Conservation (phyloP, 78 protist genomes). For the Blattamonas nauphoetae region DNA sequence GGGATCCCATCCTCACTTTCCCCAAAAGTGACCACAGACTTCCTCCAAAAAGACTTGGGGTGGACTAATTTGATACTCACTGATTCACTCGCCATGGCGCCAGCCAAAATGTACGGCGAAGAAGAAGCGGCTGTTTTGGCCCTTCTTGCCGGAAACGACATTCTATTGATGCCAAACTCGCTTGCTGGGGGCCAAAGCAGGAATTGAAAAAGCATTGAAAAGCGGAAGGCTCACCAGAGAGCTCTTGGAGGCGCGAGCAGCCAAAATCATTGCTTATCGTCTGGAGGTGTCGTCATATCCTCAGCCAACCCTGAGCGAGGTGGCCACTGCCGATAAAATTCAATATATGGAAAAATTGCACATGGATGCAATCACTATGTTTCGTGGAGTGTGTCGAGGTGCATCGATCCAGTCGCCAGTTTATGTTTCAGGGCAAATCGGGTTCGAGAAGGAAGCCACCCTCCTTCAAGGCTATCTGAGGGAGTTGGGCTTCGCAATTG, state of each 20-base stretch:
- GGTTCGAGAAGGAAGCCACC: too few species aligned
- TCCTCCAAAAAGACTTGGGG: not conserved
- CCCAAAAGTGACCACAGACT: not conserved
- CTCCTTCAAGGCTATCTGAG: too few species aligned
- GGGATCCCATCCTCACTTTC: not conserved
- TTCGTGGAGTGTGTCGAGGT: not conserved
- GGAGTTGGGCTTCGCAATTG: too few species aligned
- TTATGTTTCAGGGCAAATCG: not conserved
- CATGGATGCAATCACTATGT: not conserved
- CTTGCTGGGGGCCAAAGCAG: not conserved
- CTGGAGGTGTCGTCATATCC: not conserved
- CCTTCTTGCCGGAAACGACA: not conserved
- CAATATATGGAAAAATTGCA: not conserved
- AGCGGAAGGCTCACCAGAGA: not conserved
- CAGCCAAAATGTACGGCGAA: not conserved
- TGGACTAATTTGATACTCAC: not conserved
- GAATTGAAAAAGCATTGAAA: not conserved
- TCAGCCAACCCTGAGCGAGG: not conserved
- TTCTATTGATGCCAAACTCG: not conserved
- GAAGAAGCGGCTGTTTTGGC: not conserved
- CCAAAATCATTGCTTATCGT: not conserved
- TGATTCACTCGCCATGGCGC: not conserved
- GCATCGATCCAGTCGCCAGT: not conserved
- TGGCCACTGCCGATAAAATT: not conserved
- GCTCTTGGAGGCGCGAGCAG: not conserved